Evolutionary conservation across 257 asterid species (phyloP).

Genomic region (Nicotiana tomentosiformis): DNA sequence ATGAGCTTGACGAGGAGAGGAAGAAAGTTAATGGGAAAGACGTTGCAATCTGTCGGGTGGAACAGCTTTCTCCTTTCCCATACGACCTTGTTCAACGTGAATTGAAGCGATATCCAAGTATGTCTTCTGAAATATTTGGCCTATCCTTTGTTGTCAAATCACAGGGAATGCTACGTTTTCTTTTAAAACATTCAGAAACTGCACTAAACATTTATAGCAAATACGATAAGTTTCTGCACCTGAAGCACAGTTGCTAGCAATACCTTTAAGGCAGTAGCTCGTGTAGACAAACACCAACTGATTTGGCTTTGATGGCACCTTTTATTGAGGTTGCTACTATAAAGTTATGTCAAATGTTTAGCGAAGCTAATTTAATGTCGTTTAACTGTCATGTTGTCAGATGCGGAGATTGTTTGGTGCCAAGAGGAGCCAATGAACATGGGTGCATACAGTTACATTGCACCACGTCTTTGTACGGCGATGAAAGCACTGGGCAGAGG

Average conservation of each 20-base stretch:
- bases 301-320: neutral
- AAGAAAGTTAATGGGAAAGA: constrained; percentile 59
- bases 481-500: constrained; percentile 73
- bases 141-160: neutral
- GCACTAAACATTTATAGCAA: neutral
- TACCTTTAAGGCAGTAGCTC: neutral
- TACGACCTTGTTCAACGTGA: constrained; percentile 88
- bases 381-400: constrained; percentile 36
- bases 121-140: constrained; percentile 12
- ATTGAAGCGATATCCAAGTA: constrained; percentile 90
- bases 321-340: neutral
- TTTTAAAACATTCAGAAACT: neutral
- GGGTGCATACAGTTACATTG: constrained; percentile 76
- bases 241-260: neutral
- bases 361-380: neutral
- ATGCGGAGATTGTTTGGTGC: constrained; percentile 92
- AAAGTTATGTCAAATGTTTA: neutral
- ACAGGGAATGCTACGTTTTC: neutral
- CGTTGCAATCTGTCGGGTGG: constrained; percentile 85
- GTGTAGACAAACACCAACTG: neutral
- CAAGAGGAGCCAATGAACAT: constrained; percentile 97
- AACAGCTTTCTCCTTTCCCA: constrained; percentile 95
- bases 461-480: constrained; percentile 73
- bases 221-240: neutral
- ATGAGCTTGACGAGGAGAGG: constrained; percentile 84